Evolutionary conservation across 1,139 yeast genomes (phyloP), one percentile per base, ranked within the genome.

Genomic region (Diutina ranongensis): DNA sequence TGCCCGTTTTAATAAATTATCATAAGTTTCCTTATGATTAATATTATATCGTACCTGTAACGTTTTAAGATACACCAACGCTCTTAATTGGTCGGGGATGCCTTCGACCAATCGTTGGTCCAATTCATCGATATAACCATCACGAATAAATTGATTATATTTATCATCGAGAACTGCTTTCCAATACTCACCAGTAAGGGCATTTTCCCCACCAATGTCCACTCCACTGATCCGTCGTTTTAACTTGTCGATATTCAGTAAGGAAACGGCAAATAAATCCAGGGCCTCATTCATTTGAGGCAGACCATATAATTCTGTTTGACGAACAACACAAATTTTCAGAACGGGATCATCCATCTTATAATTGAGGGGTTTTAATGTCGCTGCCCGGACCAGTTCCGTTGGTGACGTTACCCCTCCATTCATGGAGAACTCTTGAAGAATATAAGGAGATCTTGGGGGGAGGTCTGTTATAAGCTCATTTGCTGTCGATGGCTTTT

Each of bases 41-140:
- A 69, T 54, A 44, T 57, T 60, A 49, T 62, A 59, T 45, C 61
- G 56, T 10, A 68, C 60, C 48, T 65, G 65, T 32, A 69, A 54
- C 3, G 61, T 57, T 49, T 64, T 66, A 46, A 63, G 54, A 49
- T 70, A 71, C 0, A 67, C 61, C 15, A 59, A 48, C 2, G 62
- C 56, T 36, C 74, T 55, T 40, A 64, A 50, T 1, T 52, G 48
- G 1, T 45, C 52, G 1, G 74, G 72, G 5, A 70, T 61, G 1
- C 73, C 74, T n/a, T 49, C 46, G 1, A 58, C 45, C 21, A 70
- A 47, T 8, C 60, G 56, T 13, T 46, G 45, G 45, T 67, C 72
- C 42, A 68, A 52, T 20, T 55, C 53, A 2, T 49, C 53, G 8
- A 58, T 53, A 9, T 51, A 49, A 31, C 56, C 53, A 4, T 55